These are phyloP conservation scores for Diplotaxis tenuifolia DNA, from an alignment of 345 rosid genomes.

Conservation along the genomic window DNA sequence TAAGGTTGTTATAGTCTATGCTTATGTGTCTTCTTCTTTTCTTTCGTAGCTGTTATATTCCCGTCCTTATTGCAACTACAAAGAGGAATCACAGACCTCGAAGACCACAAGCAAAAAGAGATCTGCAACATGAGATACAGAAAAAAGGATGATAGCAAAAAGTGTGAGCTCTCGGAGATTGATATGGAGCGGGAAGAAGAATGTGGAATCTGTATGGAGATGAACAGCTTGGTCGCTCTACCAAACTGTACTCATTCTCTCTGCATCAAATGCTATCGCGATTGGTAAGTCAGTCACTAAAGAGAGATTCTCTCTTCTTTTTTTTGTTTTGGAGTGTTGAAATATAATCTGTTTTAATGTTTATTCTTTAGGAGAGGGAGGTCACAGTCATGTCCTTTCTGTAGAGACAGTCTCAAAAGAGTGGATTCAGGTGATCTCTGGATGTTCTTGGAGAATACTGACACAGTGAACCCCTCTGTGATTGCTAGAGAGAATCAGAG, in stretches of 20 bases:
- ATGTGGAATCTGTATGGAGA: constrained; percentile 82
- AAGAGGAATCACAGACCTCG: constrained; percentile 65
- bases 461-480: constrained; percentile 42
- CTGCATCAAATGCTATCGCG: constrained; percentile 63
- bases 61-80: constrained; percentile 77
- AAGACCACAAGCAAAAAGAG: constrained; percentile 68
- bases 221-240: constrained; percentile 52
- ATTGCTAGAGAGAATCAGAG: constrained; percentile 49
- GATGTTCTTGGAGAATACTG: constrained; percentile 53
- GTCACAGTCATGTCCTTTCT: constrained; percentile 82
- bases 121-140: constrained; percentile 46
- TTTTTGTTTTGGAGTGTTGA: neutral
- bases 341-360: too few relatives aligned
- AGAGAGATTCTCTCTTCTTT: neutral
- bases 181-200: constrained; percentile 70
- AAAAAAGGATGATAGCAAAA: constrained; percentile 47
- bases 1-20: neutral
- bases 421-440: constrained; percentile 65
- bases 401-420: constrained; percentile 63
- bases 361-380: constrained; percentile 49
- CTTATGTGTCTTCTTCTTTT: neutral
- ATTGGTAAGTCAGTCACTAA: constrained; percentile 53
- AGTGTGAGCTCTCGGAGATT: constrained; percentile 46
- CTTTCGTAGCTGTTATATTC: constrained; percentile 57
- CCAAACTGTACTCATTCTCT: constrained; percentile 77